Percentiles rank a stretch among this genome's conserved stretches.
Evolutionary conservation across 371 early-diverging fungal genomes (phyloP).

Genomic region (Mortierella sp.): DNA sequence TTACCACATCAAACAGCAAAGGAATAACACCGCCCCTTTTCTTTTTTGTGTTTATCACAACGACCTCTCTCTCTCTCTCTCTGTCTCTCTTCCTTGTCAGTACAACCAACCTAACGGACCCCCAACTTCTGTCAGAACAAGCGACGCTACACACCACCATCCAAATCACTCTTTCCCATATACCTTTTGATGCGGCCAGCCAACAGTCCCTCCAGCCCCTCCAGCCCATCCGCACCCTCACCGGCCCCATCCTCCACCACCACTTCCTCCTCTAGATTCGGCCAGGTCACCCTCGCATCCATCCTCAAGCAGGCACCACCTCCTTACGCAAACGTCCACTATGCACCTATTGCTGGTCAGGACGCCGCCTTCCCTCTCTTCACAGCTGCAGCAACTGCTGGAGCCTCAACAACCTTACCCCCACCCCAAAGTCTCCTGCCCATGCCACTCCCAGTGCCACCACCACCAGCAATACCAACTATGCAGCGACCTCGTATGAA

Average conservation of each 20-base stretch:
- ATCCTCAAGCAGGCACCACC: constrained; percentile 29
- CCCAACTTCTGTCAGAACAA: background rate
- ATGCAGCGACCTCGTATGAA: background rate
- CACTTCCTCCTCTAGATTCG: constrained; percentile 1
- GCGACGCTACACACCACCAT: constrained; percentile 1
- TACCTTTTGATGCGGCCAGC: background rate
- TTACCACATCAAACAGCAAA: background rate
- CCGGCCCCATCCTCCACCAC: background rate
- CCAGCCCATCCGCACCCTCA: background rate
- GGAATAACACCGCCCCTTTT: background rate
- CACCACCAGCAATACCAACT: constrained; percentile 6
- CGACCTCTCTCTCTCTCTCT: background rate
- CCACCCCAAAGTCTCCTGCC: background rate
- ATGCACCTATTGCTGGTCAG: constrained; percentile 19
- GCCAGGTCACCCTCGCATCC: constrained; percentile 23
- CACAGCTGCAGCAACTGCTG: constrained; percentile 8
- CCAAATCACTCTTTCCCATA: background rate
- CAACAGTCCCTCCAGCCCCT: background rate
- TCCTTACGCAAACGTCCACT: constrained; percentile 26
- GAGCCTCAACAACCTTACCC: background rate
- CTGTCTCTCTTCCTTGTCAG: background rate
- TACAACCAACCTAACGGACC: background rate
- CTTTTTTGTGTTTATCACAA: background rate
- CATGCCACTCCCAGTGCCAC: background rate
- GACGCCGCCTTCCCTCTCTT: constrained; percentile 2